These are phyloP conservation scores for Aschersonia sp. DNA, from an alignment of 2,329 filamentous ascomycete species.

Conservation along the genomic window DNA sequence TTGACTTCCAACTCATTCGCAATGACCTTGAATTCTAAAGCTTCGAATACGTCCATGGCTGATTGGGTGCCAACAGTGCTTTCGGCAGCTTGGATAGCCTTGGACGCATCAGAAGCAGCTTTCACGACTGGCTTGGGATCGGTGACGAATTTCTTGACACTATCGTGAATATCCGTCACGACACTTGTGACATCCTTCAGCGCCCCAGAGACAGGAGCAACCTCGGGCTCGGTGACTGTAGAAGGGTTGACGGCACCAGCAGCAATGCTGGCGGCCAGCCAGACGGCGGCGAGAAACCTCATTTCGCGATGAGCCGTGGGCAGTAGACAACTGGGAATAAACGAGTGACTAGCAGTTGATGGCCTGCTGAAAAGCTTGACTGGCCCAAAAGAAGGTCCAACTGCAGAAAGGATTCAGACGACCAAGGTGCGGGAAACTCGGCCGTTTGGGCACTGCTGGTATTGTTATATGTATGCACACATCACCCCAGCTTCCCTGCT, in stretches of 20 bases:
- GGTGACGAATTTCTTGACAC: neutral
- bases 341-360: constrained; percentile 3
- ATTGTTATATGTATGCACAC: neutral
- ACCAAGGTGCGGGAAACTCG: neutral
- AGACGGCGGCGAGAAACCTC: constrained; percentile 3
- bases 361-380: neutral
- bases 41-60: neutral
- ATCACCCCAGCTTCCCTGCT: neutral
- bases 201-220: neutral
- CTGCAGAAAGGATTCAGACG: neutral
- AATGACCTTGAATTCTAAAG: neutral
- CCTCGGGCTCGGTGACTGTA: neutral
- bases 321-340: neutral
- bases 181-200: neutral
- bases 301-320: neutral
- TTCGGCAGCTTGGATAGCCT: constrained; percentile 2
- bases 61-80: neutral
- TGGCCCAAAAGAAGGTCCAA: neutral
- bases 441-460: neutral
- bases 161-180: neutral
- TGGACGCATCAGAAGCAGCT: neutral
- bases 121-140: neutral
- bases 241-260: neutral
- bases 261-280: constrained; percentile 2
- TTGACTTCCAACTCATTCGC: neutral